phyloP scores from a whole-genome alignment of 371 early-diverging fungal genomes.

The Coemansia sp. region DNA sequence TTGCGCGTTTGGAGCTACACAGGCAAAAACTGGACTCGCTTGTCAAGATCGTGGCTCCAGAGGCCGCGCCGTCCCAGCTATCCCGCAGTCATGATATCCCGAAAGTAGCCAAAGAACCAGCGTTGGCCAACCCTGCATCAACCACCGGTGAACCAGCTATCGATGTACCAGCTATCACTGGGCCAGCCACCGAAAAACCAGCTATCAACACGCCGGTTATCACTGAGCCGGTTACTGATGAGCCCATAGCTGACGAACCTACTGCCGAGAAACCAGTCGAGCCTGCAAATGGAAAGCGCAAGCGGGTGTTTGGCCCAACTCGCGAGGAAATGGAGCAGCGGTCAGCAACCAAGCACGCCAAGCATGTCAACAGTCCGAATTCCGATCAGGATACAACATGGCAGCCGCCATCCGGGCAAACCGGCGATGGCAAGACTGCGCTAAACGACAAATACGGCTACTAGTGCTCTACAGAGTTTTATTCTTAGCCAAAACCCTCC shows the following conservation, averaged over 20 bases:
- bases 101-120: background rate
- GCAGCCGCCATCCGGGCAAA: conserved; percentile 48
- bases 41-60: conserved; percentile 29
- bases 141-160: background rate
- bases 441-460: conserved; percentile 53
- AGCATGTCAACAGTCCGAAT: background rate
- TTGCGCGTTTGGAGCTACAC: conserved; percentile 21
- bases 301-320: conserved; percentile 5
- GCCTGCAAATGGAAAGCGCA: conserved; percentile 12
- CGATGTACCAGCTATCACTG: background rate
- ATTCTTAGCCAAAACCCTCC: too few species aligned
- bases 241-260: background rate
- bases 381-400: conserved; percentile 16
- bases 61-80: background rate
- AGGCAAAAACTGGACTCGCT: conserved; percentile 18
- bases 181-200: background rate
- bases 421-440: conserved; percentile 48
- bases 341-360: background rate
- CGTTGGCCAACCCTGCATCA: background rate
- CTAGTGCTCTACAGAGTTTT: conserved; percentile 4
- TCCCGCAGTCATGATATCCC: background rate
- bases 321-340: conserved; percentile 10
- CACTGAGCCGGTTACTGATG: background rate
- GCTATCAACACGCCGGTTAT: background rate
- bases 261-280: background rate